Base-by-base conservation (phyloP, 78 protist species). In the Dictyostelium brefeldianum region DNA sequence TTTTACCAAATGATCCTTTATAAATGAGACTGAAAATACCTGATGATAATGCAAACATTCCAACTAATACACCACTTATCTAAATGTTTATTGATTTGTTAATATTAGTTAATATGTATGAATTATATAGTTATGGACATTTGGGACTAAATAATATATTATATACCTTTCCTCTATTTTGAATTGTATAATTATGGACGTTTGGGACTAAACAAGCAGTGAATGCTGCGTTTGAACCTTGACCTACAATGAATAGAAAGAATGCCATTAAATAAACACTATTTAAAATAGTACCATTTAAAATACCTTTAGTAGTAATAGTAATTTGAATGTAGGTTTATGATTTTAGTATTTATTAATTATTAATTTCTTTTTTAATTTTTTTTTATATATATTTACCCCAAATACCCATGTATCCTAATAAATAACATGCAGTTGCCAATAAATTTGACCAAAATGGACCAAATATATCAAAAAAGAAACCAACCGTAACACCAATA, bases 211-310 rank as follows among this genome's bases (percentile, higher is more conserved):
- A 50, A 5, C 83, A 18, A 11, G 92, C 92, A 20, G 92, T 85
- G 20, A 85, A 85, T 5, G 78, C 41, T 0, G 69, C 92, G 75
- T 85, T 74, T 12, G 83, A 75, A 22, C 78, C 81, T 47, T 85
- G 92, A 15, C 92, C 92, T 56, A 85, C 74, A 25, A 85, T 20
- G 59, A 85, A 85, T 41, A 85, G 62, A 46, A 85, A 85, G 78
- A 85, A 85, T 7, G 71, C 2, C 7, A 85, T 14, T 10, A 85
- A 25, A 14, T 11, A 11, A 0, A 62, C 70, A 62, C 70, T 62
- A 62, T 17, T 62, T 62, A 17, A 11, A 9, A 62, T 62, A 10
- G n/a, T 4, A 3, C 70, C 70, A 12, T n/a, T 10, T 62, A 62
- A 29, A 31, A 85, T 12, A 8, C n/a, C n/a, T n/a, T n/a, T n/a